phyloP scores from a whole-genome alignment of 352 stramenopile species.

The Phytophthora aleatoria region DNA sequence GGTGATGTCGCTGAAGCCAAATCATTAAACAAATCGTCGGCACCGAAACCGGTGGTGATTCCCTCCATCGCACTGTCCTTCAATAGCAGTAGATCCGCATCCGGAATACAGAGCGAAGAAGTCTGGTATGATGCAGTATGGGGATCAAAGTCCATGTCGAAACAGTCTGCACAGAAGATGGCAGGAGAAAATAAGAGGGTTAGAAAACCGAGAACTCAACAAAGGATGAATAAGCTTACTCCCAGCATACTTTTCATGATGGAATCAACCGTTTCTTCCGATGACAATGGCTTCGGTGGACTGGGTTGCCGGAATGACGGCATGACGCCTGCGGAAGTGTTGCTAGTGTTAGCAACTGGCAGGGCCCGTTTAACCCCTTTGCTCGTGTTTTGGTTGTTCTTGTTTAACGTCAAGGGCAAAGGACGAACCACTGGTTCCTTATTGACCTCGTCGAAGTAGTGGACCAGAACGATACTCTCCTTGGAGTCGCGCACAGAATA shows the following conservation, averaged over 20 bases:
- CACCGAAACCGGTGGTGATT: constrained; percentile 26
- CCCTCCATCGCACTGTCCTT: constrained; percentile 42
- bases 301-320: constrained; percentile 14
- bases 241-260: constrained; percentile 58
- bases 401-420: constrained; percentile 1
- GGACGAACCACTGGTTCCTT: constrained; percentile 36
- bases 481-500: constrained; percentile 77
- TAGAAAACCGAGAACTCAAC: not conserved
- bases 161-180: constrained; percentile 49
- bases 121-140: constrained; percentile 11
- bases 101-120: constrained; percentile 23
- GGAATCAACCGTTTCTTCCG: constrained; percentile 48
- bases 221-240: not conserved
- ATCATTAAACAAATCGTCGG: constrained; percentile 44
- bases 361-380: constrained; percentile 53
- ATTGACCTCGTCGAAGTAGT: constrained; percentile 85
- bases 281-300: constrained; percentile 9
- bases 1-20: constrained; percentile 2
- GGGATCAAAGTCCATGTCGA: constrained; percentile 52
- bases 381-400: not conserved
- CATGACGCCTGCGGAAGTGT: not conserved
- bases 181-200: not conserved
- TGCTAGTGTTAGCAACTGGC: constrained; percentile 12
- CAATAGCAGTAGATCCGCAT: constrained; percentile 29
- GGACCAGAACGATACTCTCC: constrained; percentile 78